Evolutionary conservation across 2,329 filamentous ascomycete genomes (phyloP).

Genomic region (Pseudovirgaria hyperparasitica): DNA sequence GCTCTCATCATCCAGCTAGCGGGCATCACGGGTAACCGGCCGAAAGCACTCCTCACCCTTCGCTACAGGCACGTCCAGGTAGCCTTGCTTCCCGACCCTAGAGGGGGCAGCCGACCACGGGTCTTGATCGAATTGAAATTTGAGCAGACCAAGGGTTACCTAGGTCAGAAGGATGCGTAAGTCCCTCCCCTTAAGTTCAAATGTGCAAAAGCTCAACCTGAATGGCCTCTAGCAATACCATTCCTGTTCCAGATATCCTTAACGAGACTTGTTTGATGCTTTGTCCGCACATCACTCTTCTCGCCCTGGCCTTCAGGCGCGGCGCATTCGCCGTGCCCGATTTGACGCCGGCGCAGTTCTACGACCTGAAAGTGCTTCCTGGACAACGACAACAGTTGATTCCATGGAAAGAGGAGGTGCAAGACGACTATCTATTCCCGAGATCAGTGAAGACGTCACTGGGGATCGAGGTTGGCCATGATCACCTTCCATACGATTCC

Average conservation of each 20-base stretch:
- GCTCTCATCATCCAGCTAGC: constrained; percentile 7
- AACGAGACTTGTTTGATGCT: constrained; percentile 1
- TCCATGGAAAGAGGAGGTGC: constrained; percentile 2
- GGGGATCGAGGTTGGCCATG: neutral
- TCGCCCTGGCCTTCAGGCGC: constrained; percentile 1
- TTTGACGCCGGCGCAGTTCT: constrained; percentile 1
- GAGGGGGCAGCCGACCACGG: constrained; percentile 4
- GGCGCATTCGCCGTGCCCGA: constrained; percentile 1
- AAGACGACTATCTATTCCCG: constrained; percentile 1
- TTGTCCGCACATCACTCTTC: constrained; percentile 1
- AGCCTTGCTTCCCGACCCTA: constrained; percentile 6
- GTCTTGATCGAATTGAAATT: constrained; percentile 8
- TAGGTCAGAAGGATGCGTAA: constrained; percentile 8
- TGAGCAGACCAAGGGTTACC: constrained; percentile 8
- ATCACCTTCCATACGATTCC: neutral
- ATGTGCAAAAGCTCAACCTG: neutral
- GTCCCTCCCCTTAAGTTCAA: neutral
- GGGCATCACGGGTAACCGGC: constrained; percentile 8
- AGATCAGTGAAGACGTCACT: neutral
- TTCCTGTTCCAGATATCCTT: constrained; percentile 1
- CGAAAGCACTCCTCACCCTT: constrained; percentile 7
- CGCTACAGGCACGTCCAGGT: constrained; percentile 8
- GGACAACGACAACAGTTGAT: neutral
- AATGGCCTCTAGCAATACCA: constrained; percentile 1
- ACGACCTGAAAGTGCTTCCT: constrained; percentile 1